Conservation (phyloP, 2,329 filamentous ascomycete genomes). For the Atkinsonella texensis region DNA sequence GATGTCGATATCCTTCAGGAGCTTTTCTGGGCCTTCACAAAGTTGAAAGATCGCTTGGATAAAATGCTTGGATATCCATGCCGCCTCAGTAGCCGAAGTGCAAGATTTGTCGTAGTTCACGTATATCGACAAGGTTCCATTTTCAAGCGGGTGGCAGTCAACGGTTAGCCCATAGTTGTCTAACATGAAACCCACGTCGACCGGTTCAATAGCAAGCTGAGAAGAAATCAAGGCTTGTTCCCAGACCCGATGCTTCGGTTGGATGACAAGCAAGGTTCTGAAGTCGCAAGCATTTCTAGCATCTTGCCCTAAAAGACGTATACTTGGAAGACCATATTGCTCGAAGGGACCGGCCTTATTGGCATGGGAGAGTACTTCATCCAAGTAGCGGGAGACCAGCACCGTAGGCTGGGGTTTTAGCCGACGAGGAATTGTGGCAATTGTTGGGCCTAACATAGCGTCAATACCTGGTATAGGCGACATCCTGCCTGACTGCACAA, state of each 20-base stretch:
- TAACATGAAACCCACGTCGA: not conserved
- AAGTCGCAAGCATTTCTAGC: slow-evolving; percentile 14
- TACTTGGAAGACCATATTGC: slow-evolving; percentile 12
- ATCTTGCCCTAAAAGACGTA: slow-evolving; percentile 8
- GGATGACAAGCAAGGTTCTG: slow-evolving; percentile 17
- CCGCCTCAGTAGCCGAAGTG: not conserved
- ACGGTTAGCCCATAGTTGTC: not conserved
- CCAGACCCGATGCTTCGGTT: slow-evolving; percentile 5
- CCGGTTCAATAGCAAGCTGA: not conserved
- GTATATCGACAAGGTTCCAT: not conserved
- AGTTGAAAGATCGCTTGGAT: not conserved
- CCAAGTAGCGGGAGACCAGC: slow-evolving; percentile 10
- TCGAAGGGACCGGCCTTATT: slow-evolving; percentile 7
- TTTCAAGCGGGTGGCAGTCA: not conserved
- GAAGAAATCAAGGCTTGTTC: not conserved
- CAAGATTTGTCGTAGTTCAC: not conserved
- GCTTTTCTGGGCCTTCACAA: not conserved
- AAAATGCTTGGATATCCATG: not conserved
- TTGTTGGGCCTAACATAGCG: slow-evolving; percentile 17
- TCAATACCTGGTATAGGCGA: slow-evolving; percentile 15
- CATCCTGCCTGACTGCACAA: slow-evolving; percentile 17
- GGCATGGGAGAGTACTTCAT: slow-evolving; percentile 5
- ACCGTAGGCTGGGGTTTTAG: slow-evolving; percentile 7
- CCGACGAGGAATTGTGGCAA: slow-evolving; percentile 19
- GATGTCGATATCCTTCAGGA: not conserved